These are phyloP conservation scores for Clavispora phyllophila DNA, from an alignment of 805 yeast species.

Conservation along the genomic window DNA sequence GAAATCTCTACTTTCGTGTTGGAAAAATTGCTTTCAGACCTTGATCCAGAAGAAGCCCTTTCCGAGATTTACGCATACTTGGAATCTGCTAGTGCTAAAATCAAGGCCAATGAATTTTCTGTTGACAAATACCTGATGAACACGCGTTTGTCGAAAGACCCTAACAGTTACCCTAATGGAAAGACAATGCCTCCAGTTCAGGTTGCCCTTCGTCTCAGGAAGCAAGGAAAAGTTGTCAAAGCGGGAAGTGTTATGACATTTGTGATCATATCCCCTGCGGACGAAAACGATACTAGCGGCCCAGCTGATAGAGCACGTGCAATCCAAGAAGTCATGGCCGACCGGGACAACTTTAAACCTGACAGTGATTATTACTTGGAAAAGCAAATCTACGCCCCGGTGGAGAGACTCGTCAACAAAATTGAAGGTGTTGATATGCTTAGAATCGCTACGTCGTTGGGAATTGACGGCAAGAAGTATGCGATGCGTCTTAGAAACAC, in stretches of 20 bases:
- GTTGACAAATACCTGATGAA: slow-evolving; percentile 71
- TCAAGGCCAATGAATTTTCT: slow-evolving; percentile 58
- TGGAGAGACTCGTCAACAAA: slow-evolving; percentile 78
- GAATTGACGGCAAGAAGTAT: slow-evolving; percentile 67
- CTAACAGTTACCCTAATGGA: slow-evolving; percentile 74
- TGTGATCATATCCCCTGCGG: slow-evolving; percentile 52
- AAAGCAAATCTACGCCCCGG: slow-evolving; percentile 86
- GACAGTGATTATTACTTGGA: slow-evolving; percentile 79
- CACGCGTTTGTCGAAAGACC: slow-evolving; percentile 87
- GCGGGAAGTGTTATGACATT: slow-evolving; percentile 89
- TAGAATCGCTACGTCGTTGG: slow-evolving; percentile 70
- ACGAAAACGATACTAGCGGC: slow-evolving; percentile 21
- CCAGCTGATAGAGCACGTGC: slow-evolving; percentile 84
- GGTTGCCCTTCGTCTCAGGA: slow-evolving; percentile 77
- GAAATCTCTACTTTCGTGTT: slow-evolving; percentile 77
- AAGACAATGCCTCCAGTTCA: slow-evolving; percentile 79
- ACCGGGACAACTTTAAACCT: slow-evolving; percentile 49
- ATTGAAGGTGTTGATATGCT: slow-evolving; percentile 83
- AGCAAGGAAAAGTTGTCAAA: slow-evolving; percentile 79
- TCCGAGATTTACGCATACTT: slow-evolving; percentile 67
- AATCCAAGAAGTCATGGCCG: slow-evolving; percentile 61
- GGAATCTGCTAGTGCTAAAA: slow-evolving; percentile 51
- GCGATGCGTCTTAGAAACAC: slow-evolving; percentile 38
- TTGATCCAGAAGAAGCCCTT: slow-evolving; percentile 73
- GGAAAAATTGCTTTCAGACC: slow-evolving; percentile 62